Percentiles rank a stretch among this genome's conserved stretches.
Conservation (phyloP, 305 asterid species). For the Rubia peregrina region DNA sequence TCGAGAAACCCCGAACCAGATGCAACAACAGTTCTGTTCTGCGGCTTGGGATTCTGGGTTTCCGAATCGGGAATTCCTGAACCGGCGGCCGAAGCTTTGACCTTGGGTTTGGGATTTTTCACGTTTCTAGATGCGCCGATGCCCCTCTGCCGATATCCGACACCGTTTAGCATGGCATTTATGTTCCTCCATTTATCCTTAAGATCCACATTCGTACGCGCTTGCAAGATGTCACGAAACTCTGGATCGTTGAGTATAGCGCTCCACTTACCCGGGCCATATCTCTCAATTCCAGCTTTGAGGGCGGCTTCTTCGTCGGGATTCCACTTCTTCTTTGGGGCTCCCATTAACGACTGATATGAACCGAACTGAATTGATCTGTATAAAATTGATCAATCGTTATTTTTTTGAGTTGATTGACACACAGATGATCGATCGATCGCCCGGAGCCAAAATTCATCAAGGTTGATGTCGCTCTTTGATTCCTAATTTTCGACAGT, state of each 20-base stretch:
- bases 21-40: not conserved
- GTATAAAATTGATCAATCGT: too few relatives aligned
- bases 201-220: not conserved
- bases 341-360: not conserved
- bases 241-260: not conserved
- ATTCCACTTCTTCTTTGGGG: conserved; percentile 2
- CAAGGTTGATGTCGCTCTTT: not conserved
- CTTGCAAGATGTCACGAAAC: not conserved
- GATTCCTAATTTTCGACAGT: not conserved
- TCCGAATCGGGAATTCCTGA: not conserved
- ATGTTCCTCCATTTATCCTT: conserved; percentile 2
- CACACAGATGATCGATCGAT: too few relatives aligned
- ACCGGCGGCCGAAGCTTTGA: not conserved
- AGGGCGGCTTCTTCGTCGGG: not conserved
- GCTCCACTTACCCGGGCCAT: not conserved
- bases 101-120: not conserved
- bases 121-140: not conserved
- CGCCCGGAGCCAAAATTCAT: too few relatives aligned
- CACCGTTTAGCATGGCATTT: not conserved
- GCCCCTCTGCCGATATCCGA: not conserved
- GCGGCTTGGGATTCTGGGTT: not conserved
- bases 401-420: too few relatives aligned
- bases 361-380: not conserved
- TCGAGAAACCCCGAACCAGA: too few relatives aligned
- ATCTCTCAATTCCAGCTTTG: not conserved